phyloP scores from a whole-genome alignment of 257 asterid genomes.

The Catharanthus roseus region DNA sequence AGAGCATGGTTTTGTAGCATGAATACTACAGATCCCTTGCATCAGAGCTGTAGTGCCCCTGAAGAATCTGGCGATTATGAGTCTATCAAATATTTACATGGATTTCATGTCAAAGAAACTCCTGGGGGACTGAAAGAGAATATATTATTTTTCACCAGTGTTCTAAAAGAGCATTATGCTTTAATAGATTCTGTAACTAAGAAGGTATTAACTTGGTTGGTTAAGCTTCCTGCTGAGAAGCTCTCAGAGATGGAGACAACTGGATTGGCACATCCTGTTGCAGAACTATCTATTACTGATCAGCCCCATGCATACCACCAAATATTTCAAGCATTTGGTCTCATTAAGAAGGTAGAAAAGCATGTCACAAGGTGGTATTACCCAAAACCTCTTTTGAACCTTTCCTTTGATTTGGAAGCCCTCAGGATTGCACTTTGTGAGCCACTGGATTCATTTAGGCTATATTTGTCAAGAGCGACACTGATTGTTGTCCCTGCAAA shows the following conservation, averaged over 20 bases:
- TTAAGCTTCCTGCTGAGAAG: conserved; percentile 68
- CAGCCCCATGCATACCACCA: conserved; percentile 56
- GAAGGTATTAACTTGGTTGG: conserved; percentile 84
- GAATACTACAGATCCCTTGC: conserved; percentile 60
- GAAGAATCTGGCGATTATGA: conserved; percentile 77
- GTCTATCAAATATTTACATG: conserved; percentile 64
- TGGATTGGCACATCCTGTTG: conserved; percentile 72
- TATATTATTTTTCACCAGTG: conserved; percentile 60
- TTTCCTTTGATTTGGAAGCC: conserved; percentile 82
- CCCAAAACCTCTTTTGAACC: conserved; percentile 61
- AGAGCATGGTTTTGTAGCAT: conserved; percentile 94
- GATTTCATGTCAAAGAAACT: conserved; percentile 68
- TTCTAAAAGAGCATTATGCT: conserved; percentile 64
- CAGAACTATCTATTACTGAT: conserved; percentile 53
- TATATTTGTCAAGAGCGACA: conserved; percentile 81
- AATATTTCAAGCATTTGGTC: conserved; percentile 88
- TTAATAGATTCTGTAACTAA: conserved; percentile 58
- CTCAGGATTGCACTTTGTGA: conserved; percentile 80
- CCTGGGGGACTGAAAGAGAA: conserved; percentile 70
- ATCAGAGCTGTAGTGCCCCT: conserved; percentile 65
- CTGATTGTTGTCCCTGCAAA: conserved; percentile 85
- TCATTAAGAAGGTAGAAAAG: conserved; percentile 56
- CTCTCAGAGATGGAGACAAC: conserved; percentile 78
- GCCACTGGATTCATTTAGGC: conserved; percentile 72
- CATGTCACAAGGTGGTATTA: conserved; percentile 70